These are phyloP conservation scores for Mortierella sp. DNA, from an alignment of 371 early-diverging fungal species.

Conservation along the genomic window DNA sequence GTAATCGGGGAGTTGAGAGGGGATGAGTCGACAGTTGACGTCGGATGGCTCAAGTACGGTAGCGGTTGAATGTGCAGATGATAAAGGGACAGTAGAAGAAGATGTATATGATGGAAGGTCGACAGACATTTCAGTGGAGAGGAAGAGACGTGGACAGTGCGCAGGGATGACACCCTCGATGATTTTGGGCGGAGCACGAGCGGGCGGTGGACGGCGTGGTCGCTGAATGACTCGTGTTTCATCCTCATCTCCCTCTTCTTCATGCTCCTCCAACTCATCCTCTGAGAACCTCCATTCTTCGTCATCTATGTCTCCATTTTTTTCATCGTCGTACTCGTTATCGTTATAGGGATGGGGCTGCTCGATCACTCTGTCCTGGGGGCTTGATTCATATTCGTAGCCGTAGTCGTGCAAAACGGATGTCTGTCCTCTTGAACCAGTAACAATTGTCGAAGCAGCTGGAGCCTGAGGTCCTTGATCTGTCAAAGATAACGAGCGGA, in stretches of 20 bases:
- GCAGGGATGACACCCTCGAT: constrained; percentile 11
- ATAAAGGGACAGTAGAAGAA: constrained; percentile 11
- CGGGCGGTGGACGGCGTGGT: neutral
- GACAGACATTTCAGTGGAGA: constrained; percentile 25
- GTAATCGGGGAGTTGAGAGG: constrained; percentile 21
- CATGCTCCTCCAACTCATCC: constrained; percentile 3
- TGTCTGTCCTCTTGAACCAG: too few relatives aligned
- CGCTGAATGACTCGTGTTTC: neutral
- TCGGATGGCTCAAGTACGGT: constrained; percentile 12
- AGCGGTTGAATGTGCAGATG: neutral
- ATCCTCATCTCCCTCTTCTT: constrained; percentile 1
- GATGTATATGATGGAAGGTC: constrained; percentile 12
- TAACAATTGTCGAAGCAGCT: neutral
- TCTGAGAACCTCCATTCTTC: constrained; percentile 5
- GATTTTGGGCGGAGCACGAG: neutral
- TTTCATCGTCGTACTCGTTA: constrained; percentile 1
- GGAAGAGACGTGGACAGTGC: constrained; percentile 23
- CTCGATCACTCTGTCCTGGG: neutral
- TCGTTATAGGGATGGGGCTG: constrained; percentile 3
- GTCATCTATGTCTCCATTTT: constrained; percentile 8
- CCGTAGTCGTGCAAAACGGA: neutral
- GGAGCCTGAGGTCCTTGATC: neutral
- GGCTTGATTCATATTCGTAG: neutral
- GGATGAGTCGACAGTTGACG: constrained; percentile 18
- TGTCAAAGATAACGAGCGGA: neutral